A percentile compares a stretch with the other conserved stretches of the same genome.
Conservation (phyloP, 2,329 filamentous ascomycete genomes). For the Monosporascus sp. region DNA sequence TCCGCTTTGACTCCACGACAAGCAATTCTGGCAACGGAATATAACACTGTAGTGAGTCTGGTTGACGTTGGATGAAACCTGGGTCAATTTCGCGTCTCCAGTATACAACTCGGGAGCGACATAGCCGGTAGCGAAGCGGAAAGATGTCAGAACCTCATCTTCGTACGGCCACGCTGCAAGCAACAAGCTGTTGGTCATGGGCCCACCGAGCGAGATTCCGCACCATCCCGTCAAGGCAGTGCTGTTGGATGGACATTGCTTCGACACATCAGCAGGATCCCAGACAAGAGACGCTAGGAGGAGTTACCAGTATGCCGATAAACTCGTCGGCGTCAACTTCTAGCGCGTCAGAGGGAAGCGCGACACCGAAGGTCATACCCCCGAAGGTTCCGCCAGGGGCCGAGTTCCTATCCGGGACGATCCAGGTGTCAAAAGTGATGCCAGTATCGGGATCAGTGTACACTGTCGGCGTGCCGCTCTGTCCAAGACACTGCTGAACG, state of each 20-base stretch:
- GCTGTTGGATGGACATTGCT: conserved; percentile 42
- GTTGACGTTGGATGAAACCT: conserved; percentile 54
- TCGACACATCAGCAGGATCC: conserved; percentile 2
- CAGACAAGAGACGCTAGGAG: neutral
- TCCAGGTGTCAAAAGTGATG: conserved; percentile 49
- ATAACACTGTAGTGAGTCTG: conserved; percentile 55
- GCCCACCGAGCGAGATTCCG: conserved; percentile 50
- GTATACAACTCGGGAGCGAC: conserved; percentile 53
- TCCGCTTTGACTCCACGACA: conserved; percentile 48
- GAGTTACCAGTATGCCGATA: conserved; percentile 51
- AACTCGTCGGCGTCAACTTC: conserved; percentile 49
- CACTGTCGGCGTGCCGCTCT: conserved; percentile 20
- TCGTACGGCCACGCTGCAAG: conserved; percentile 54
- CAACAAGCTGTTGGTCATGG: conserved; percentile 55
- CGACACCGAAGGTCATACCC: conserved; percentile 50
- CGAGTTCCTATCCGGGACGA: conserved; percentile 26
- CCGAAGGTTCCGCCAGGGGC: conserved; percentile 31
- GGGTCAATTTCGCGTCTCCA: conserved; percentile 57
- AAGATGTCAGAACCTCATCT: conserved; percentile 49
- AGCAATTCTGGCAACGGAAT: conserved; percentile 60
- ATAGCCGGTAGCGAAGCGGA: conserved; percentile 56
- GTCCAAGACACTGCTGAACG: conserved; percentile 17
- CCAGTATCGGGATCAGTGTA: conserved; percentile 45
- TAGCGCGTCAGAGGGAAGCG: conserved; percentile 45
- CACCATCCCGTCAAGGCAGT: conserved; percentile 50